Evolutionary conservation across 257 asterid species (phyloP).

Genomic region (Nicotiana sylvestris): DNA sequence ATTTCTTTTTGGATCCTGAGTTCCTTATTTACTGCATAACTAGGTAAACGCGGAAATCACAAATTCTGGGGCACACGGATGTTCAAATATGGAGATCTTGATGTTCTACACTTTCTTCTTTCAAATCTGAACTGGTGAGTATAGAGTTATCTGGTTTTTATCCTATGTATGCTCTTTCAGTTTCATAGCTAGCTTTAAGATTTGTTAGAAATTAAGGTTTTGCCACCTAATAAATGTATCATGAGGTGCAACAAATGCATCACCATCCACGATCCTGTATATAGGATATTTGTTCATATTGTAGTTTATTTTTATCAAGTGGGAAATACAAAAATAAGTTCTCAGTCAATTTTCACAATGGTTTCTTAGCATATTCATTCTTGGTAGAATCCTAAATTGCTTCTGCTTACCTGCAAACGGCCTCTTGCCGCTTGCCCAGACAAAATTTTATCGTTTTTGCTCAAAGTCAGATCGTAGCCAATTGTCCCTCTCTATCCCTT

Average conservation of each 20-base stretch:
- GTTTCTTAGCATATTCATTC: neutral
- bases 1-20: neutral
- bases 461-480: neutral
- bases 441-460: neutral
- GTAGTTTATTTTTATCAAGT: neutral
- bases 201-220: neutral
- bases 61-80: slow-evolving; percentile 99
- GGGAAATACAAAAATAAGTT: neutral
- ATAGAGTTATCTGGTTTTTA: slow-evolving; percentile 2
- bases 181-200: neutral
- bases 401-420: neutral
- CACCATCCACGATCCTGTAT: neutral
- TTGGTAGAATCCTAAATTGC: neutral
- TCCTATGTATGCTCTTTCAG: slow-evolving; percentile 11
- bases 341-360: neutral
- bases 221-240: slow-evolving; percentile 1
- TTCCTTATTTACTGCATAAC: slow-evolving; percentile 16
- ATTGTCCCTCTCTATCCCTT: neutral
- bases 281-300: neutral
- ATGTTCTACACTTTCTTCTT: slow-evolving; percentile 94
- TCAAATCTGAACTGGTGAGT: slow-evolving; percentile 92
- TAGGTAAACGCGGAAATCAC: slow-evolving; percentile 96
- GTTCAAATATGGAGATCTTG: slow-evolving; percentile 90
- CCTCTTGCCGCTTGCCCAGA: neutral
- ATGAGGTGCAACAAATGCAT: neutral